These are phyloP conservation scores for Trebouxia sp. DNA, from an alignment of 139 green algal species.

Conservation along the genomic window DNA sequence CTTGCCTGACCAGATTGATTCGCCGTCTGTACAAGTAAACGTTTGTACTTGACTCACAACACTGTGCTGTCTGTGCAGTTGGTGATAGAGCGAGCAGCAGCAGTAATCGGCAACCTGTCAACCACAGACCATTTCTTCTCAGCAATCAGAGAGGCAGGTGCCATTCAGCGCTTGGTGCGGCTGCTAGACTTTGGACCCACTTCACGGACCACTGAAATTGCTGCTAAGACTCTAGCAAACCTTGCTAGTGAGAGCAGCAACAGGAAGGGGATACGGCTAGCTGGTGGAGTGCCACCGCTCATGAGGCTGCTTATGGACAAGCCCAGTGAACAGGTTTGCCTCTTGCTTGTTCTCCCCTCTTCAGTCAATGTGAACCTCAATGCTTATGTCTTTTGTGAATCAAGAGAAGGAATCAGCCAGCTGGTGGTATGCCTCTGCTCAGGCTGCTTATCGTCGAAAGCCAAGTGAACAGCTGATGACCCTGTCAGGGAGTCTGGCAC, in stretches of 20 bases:
- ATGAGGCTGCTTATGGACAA: conserved; percentile 27
- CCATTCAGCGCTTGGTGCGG: conserved; percentile 33
- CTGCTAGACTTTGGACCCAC: conserved; percentile 32
- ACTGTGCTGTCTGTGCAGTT: conserved; percentile 24
- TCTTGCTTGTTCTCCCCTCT: not conserved
- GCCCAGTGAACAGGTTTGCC: conserved; percentile 29
- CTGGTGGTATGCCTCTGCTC: not conserved
- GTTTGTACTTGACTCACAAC: not conserved
- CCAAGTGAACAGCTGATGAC: not conserved
- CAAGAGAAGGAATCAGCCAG: not conserved
- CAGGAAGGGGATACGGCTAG: conserved; percentile 31
- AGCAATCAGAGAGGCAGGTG: conserved; percentile 31
- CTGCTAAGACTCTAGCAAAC: conserved; percentile 40
- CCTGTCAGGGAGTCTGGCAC: not conserved
- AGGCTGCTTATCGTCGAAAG: not conserved
- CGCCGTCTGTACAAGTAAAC: not conserved
- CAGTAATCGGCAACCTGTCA: conserved; percentile 36
- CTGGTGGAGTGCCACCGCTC: conserved; percentile 36
- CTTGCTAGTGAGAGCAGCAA: conserved; percentile 28
- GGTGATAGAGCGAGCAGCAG: conserved; percentile 34
- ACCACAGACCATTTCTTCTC: conserved; percentile 17
- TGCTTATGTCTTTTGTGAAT: not conserved
- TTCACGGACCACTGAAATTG: conserved; percentile 34
- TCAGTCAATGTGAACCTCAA: not conserved
- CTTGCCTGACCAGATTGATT: no score